These are phyloP conservation scores for Adiantum capillusveneris DNA, from an alignment of 75 land plant species.

Conservation along the genomic window DNA sequence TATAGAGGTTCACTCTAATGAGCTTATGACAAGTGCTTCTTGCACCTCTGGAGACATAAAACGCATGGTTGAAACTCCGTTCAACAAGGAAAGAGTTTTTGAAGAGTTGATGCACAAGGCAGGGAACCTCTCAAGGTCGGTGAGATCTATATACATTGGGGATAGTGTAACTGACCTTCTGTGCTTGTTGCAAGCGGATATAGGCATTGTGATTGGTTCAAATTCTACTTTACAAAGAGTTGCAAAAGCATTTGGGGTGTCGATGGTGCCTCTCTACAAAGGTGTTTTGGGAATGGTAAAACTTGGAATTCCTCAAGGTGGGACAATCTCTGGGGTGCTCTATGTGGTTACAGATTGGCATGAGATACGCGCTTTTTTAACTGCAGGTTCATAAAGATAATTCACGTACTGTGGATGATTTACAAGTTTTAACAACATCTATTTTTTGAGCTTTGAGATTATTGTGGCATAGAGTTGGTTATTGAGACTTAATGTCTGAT, in stretches of 20 bases:
- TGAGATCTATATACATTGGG: constrained; percentile 66
- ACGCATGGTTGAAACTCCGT: constrained; percentile 61
- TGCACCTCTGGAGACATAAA: constrained; percentile 64
- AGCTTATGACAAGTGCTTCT: constrained; percentile 43
- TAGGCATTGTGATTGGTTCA: constrained; percentile 80
- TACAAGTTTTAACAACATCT: no score
- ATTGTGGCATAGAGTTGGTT: no score
- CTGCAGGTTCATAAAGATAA: no score
- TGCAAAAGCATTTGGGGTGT: constrained; percentile 57
- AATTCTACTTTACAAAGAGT: constrained; percentile 46
- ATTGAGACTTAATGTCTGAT: no score
- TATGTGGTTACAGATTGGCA: constrained; percentile 27
- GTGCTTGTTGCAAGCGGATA: constrained; percentile 77
- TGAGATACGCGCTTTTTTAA: constrained; percentile 28
- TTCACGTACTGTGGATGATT: no score
- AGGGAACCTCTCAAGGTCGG: background rate
- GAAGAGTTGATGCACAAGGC: constrained; percentile 23
- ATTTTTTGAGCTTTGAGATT: no score
- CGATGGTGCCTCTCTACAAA: constrained; percentile 54
- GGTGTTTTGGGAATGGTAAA: constrained; percentile 31
- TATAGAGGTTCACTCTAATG: constrained; percentile 70
- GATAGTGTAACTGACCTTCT: constrained; percentile 90
- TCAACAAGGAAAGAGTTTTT: constrained; percentile 62
- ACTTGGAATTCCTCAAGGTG: background rate
- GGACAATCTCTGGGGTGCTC: constrained; percentile 9